Conservation (phyloP, 1,284 basidiomycete genomes). For the Leccinum pallidistipes region DNA sequence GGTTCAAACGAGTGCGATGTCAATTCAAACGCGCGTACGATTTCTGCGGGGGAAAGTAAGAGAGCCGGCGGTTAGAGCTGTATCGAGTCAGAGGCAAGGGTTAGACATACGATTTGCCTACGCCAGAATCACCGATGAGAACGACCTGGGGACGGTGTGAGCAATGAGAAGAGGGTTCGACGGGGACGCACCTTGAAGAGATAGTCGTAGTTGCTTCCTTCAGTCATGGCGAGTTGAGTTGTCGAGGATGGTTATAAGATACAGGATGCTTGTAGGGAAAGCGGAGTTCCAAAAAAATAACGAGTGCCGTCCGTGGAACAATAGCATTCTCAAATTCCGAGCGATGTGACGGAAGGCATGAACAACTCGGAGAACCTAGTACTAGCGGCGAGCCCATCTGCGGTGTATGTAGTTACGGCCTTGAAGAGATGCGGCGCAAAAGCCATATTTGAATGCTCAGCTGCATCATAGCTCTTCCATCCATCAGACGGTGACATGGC, state of each 20-base stretch:
- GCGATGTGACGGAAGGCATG: not conserved
- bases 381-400: not conserved
- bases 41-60: slow-evolving; percentile 19
- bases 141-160: slow-evolving; percentile 65
- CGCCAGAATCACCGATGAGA: slow-evolving; percentile 98
- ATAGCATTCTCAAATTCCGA: not conserved
- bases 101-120: slow-evolving; percentile 87
- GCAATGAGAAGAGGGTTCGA: not conserved
- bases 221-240: slow-evolving; percentile 59
- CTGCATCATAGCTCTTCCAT: not conserved
- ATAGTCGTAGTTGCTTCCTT: slow-evolving; percentile 93
- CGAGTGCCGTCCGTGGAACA: not conserved
- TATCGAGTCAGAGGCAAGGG: not conserved
- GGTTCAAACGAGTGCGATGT: not conserved
- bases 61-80: not conserved
- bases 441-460: not conserved
- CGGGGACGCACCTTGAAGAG: slow-evolving; percentile 81
- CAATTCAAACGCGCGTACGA: slow-evolving; percentile 13
- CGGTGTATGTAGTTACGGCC: not conserved
- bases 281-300: slow-evolving; percentile 27
- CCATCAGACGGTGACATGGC: slow-evolving; percentile 15
- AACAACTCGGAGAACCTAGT: not conserved
- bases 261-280: not conserved
- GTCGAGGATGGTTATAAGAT: slow-evolving; percentile 19
- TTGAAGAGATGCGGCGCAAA: not conserved